Percentiles rank a stretch among this genome's conserved stretches.
Evolutionary conservation across 164 flowering plant genomes (phyloP).

Genomic region (Stephania japonica): DNA sequence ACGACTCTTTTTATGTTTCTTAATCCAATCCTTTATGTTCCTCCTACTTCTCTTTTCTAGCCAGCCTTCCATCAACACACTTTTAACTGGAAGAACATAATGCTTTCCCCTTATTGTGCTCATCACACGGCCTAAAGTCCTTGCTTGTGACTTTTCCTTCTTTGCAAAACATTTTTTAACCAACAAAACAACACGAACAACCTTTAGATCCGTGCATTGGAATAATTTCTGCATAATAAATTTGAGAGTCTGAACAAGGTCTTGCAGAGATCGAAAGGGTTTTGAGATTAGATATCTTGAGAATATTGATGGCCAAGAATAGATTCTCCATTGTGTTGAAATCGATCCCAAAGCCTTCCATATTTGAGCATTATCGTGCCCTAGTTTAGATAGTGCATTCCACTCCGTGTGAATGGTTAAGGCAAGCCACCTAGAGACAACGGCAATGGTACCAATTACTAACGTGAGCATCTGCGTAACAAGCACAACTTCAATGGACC

Average conservation of each 20-base stretch:
- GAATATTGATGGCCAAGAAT: neutral
- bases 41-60: neutral
- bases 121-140: too few relatives aligned
- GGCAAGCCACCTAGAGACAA: neutral
- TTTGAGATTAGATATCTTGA: neutral
- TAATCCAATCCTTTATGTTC: conserved; percentile 2
- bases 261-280: neutral
- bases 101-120: too few relatives aligned
- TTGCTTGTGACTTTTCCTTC: too few relatives aligned
- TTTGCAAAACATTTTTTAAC: too few relatives aligned
- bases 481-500: neutral
- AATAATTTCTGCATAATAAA: too few relatives aligned
- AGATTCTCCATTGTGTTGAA: neutral
- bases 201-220: too few relatives aligned
- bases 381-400: neutral
- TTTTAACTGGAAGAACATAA: too few relatives aligned
- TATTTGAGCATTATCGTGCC: neutral
- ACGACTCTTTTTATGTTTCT: neutral
- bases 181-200: too few relatives aligned
- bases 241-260: too few relatives aligned
- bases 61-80: too few relatives aligned
- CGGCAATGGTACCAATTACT: neutral
- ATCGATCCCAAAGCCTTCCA: neutral
- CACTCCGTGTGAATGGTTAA: neutral
- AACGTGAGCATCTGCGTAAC: neutral